Evolutionary conservation across 2,329 filamentous ascomycete species (phyloP).

Genomic region (Aureobasidium subglaciale): DNA sequence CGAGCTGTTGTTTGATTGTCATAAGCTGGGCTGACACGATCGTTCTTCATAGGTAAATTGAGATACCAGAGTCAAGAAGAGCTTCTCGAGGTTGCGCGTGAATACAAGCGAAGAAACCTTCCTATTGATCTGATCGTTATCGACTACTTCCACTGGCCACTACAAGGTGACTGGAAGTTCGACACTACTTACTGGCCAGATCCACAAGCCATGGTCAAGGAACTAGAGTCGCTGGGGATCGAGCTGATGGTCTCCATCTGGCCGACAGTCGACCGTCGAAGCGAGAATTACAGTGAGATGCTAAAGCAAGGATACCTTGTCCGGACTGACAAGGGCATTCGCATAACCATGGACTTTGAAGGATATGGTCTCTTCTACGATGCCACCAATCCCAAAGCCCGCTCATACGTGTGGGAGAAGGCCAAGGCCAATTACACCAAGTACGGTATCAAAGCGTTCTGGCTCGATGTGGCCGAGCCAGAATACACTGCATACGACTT

Average conservation of each 20-base stretch:
- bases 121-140: slow-evolving; percentile 61
- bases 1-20: too few relatives aligned
- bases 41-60: too few relatives aligned
- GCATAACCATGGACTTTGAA: slow-evolving; percentile 52
- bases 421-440: slow-evolving; percentile 54
- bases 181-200: slow-evolving; percentile 59
- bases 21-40: too few relatives aligned
- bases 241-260: slow-evolving; percentile 65
- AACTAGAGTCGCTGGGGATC: slow-evolving; percentile 51
- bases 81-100: slow-evolving; percentile 51
- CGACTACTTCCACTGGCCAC: slow-evolving; percentile 62
- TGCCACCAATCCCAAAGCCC: slow-evolving; percentile 54
- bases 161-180: slow-evolving; percentile 62
- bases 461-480: slow-evolving; percentile 64
- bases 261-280: slow-evolving; percentile 56
- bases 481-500: slow-evolving; percentile 61
- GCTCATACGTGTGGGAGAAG: slow-evolving; percentile 53
- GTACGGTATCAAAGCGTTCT: slow-evolving; percentile 58
- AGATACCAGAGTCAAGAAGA: slow-evolving; percentile 61
- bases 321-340: slow-evolving; percentile 52
- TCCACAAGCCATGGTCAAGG: slow-evolving; percentile 56
- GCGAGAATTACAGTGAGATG: slow-evolving; percentile 57
- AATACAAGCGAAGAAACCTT: slow-evolving; percentile 49
- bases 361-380: slow-evolving; percentile 57
- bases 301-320: slow-evolving; percentile 54